Percentiles rank a stretch among this genome's conserved stretches.
Conservation (phyloP, 257 asterid species). For the Nicotiana tabacum region DNA sequence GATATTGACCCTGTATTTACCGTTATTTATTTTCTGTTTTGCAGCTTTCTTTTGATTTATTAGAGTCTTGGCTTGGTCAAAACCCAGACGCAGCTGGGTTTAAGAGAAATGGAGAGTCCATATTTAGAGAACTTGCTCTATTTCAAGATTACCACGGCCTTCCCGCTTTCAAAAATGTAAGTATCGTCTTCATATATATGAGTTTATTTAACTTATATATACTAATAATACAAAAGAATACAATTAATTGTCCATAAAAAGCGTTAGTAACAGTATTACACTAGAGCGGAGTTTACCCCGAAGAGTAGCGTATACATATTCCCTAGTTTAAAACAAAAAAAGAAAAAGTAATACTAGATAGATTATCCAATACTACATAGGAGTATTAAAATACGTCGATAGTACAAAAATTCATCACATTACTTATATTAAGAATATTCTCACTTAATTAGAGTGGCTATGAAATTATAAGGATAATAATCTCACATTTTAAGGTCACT, state of each 20-base stretch:
- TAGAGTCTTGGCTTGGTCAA: conserved; percentile 11
- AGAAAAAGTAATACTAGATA: too few species aligned
- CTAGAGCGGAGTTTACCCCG: too few species aligned
- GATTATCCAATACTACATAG: too few species aligned
- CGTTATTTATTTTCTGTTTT: background rate
- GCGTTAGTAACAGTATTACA: too few species aligned
- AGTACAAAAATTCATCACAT: too few species aligned
- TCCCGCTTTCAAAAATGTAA: conserved; percentile 11
- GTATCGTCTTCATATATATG: background rate
- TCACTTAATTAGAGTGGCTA: background rate
- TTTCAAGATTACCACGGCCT: conserved; percentile 16
- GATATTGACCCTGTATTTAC: background rate
- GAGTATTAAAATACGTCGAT: too few species aligned
- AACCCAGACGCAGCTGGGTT: conserved; percentile 13
- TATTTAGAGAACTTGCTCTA: conserved; percentile 13
- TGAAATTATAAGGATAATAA: background rate
- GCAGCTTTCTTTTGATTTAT: conserved; percentile 15
- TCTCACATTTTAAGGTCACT: background rate
- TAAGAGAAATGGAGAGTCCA: conserved; percentile 8
- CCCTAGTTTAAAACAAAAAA: too few species aligned
- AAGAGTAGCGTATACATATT: accelerated
- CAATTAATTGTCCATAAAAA: too few species aligned
- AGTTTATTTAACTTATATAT: too few species aligned
- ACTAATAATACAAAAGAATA: too few species aligned
- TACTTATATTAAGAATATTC: too few species aligned